phyloP scores from a whole-genome alignment of 306 rosid species.

The Quillaja saponaria region DNA sequence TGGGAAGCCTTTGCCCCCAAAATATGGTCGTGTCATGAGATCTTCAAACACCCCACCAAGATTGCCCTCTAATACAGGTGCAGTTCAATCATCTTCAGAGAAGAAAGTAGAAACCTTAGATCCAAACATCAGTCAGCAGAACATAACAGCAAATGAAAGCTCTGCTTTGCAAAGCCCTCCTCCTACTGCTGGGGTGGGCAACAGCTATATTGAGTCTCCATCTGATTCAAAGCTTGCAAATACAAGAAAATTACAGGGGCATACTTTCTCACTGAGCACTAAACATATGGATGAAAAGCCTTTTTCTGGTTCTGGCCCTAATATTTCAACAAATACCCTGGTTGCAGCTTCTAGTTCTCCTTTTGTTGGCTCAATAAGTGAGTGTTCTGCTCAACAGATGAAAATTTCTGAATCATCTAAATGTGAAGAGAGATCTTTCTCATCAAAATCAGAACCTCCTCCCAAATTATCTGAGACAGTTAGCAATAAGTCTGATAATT shows the following conservation, averaged over 20 bases:
- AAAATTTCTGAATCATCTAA: constrained; percentile 40
- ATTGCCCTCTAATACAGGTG: constrained; percentile 50
- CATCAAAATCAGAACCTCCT: constrained; percentile 40
- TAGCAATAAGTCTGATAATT: constrained; percentile 37
- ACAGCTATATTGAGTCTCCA: constrained; percentile 36
- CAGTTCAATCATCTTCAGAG: constrained; percentile 55
- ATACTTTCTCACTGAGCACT: constrained; percentile 38
- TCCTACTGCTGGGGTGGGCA: constrained; percentile 35
- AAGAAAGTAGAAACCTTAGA: constrained; percentile 62
- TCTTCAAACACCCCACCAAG: constrained; percentile 67
- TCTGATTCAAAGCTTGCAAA: constrained; percentile 37
- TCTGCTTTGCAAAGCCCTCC: constrained; percentile 39
- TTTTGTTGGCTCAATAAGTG: constrained; percentile 45
- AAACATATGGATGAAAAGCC: constrained; percentile 48
- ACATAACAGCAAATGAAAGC: constrained; percentile 50
- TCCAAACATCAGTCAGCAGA: constrained; percentile 52
- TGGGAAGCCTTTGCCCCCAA: constrained; percentile 98
- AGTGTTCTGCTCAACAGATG: constrained; percentile 41
- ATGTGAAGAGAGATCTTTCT: constrained; percentile 35
- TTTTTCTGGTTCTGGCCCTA: constrained; percentile 33
- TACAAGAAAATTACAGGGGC: constrained; percentile 43
- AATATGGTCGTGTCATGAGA: constrained; percentile 98
- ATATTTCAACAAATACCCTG: constrained; percentile 40
- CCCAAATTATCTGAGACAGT: constrained; percentile 37
- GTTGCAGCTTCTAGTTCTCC: constrained; percentile 38